Evolutionary conservation across 1,139 yeast species (phyloP), one percentile per base, ranked within the genome.

Genomic region (Scheffersomyces quercinus): DNA sequence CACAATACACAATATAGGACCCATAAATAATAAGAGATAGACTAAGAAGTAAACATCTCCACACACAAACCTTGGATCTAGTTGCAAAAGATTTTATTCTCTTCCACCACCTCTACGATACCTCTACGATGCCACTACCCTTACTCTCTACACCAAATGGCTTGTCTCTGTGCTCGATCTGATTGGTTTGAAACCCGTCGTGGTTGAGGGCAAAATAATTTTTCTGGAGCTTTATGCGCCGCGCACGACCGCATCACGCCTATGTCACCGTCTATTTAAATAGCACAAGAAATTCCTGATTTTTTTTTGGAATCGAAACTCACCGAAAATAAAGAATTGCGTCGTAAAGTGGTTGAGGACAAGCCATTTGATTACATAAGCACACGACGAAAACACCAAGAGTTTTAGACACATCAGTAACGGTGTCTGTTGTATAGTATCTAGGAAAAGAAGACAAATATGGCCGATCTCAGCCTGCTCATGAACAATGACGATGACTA

Each of bases 401-500:
- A 32, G 3, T 15, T 13, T 7, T 20, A n/a, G 24, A 31, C 14
- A n/a, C 11, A 16, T 16, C 14, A 11, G 12, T n/a, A 20, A 12
- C 28, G 14, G 24, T 5, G 12, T 9, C 9, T n/a, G 14, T 3
- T 15, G n/a, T 29, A 16, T 30, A 30, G 12, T 29, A 30, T 30
- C n/a, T 11, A 12, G 10, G 34, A n/a, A 5, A 26, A 29, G 20
- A 8, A 26, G 33, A 29, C 29, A 35, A 39, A 13, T 16, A 53
- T 53, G 57, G 50, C 56, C 24, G 50, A 52, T 42, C 56, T 53
- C 40, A 52, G 54, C 40, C 52, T 50, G 44, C 52, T 53, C 37
- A 53, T 53, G 29, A 53, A 53, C 41, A 53, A 51, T 29, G 57
- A 53, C 33, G 56, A 53, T 41, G 57, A 53, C 42, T 53, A 52